Conservation (phyloP, 106 monocot genomes). For the Dendrobium chrysotoxum region DNA sequence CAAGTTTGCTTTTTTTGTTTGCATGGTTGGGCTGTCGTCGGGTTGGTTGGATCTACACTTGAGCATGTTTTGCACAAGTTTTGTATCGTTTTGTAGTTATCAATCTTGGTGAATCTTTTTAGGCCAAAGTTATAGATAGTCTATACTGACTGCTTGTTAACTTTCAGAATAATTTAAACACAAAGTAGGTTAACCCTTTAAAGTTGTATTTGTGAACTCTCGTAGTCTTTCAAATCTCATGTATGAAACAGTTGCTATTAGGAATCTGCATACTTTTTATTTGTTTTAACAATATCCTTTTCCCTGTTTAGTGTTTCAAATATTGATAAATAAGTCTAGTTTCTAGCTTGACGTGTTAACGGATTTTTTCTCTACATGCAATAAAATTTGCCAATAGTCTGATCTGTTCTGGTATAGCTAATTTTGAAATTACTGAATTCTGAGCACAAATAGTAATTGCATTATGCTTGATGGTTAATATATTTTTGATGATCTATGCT, state of each 20-base stretch:
- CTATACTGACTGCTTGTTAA: not conserved
- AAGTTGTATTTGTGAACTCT: not conserved
- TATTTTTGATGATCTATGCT: not conserved
- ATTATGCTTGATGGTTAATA: not conserved
- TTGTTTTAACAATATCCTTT: not conserved
- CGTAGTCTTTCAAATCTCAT: not conserved
- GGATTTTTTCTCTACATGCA: not conserved
- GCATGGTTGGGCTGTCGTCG: not conserved
- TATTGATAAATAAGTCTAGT: not conserved
- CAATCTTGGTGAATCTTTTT: not conserved
- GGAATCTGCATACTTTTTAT: not conserved
- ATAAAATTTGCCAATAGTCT: not conserved
- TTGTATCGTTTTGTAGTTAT: not conserved
- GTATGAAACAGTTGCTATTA: not conserved
- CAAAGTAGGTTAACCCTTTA: not conserved
- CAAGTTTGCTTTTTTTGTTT: not conserved
- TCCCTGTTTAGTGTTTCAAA: not conserved
- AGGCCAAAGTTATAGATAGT: not conserved
- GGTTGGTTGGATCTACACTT: not conserved
- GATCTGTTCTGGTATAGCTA: not conserved
- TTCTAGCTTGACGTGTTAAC: not conserved
- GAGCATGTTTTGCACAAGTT: not conserved
- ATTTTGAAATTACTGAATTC: not conserved
- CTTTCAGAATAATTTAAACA: not conserved
- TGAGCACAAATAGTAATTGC: not conserved